phyloP scores from a whole-genome alignment of 495 filamentous ascomycete genomes.

The Aspergillus coremiiformis region DNA sequence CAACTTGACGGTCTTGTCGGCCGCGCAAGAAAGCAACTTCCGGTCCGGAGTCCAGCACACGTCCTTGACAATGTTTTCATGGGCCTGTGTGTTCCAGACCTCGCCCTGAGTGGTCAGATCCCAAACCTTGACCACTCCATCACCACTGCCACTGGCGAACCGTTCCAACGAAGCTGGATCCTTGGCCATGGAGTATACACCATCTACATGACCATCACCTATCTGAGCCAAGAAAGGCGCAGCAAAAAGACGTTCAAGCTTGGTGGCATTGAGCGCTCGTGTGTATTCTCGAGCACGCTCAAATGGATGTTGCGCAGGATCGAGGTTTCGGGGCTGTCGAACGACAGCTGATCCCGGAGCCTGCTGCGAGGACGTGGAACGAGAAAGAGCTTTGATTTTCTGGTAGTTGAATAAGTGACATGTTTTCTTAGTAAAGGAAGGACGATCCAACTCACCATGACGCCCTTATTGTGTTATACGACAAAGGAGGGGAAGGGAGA shows the following conservation, averaged over 20 bases:
- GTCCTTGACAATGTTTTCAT: constrained; percentile 86
- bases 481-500: neutral
- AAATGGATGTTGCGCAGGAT: constrained; percentile 90
- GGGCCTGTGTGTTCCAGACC: constrained; percentile 71
- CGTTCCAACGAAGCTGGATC: constrained; percentile 60
- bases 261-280: constrained; percentile 80
- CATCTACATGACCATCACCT: constrained; percentile 88
- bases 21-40: constrained; percentile 83
- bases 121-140: constrained; percentile 93
- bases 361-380: constrained; percentile 67
- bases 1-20: constrained; percentile 78
- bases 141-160: constrained; percentile 73
- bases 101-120: constrained; percentile 72
- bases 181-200: constrained; percentile 70
- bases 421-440: neutral
- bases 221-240: constrained; percentile 85
- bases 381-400: constrained; percentile 93
- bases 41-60: constrained; percentile 78
- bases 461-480: constrained; percentile 1
- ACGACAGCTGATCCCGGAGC: constrained; percentile 68
- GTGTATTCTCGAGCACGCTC: constrained; percentile 91
- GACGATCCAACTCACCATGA: constrained; percentile 15
- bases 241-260: constrained; percentile 93
- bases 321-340: constrained; percentile 76
- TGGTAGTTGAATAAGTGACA: constrained; percentile 16